These are phyloP conservation scores for Chlamydomonas sp. DNA, from an alignment of 139 green algal species.

Conservation along the genomic window DNA sequence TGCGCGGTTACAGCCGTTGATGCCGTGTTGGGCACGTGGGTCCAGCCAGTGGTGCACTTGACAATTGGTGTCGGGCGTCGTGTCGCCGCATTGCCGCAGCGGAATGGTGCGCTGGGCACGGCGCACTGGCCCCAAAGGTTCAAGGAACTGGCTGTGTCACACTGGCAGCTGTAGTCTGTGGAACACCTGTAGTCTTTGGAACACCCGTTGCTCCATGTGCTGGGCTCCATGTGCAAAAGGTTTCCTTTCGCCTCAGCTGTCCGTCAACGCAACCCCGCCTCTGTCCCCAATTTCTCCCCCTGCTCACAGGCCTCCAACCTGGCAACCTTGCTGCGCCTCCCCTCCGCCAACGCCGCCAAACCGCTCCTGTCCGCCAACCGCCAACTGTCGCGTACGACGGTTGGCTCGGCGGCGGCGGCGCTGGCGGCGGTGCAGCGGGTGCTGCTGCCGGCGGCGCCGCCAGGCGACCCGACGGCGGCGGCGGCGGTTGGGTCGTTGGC, in stretches of 20 bases:
- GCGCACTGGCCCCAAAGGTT: too few species aligned
- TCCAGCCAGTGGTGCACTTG: too few species aligned
- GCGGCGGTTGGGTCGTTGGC: neutral
- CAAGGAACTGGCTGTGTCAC: too few species aligned
- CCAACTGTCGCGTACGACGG: neutral
- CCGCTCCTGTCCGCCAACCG: constrained; percentile 7
- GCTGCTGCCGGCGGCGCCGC: neutral
- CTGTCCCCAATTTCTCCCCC: neutral
- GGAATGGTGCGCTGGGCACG: too few species aligned
- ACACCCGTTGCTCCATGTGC: too few species aligned
- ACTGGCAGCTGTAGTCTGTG: too few species aligned
- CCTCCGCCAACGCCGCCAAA: neutral
- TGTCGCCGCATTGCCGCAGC: too few species aligned
- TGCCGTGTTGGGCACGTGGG: too few species aligned
- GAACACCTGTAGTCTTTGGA: too few species aligned
- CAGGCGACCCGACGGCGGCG: neutral
- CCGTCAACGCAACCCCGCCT: neutral
- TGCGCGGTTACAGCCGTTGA: too few species aligned
- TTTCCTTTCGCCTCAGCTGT: neutral
- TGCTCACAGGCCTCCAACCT: constrained; percentile 13
- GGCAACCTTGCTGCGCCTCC: neutral
- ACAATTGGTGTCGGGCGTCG: too few species aligned
- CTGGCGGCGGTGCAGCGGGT: neutral
- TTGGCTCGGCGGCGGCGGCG: neutral
- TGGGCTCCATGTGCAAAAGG: neutral